phyloP scores from a whole-genome alignment of 176 grass and related monocot species.

The Bromus sterilis region DNA sequence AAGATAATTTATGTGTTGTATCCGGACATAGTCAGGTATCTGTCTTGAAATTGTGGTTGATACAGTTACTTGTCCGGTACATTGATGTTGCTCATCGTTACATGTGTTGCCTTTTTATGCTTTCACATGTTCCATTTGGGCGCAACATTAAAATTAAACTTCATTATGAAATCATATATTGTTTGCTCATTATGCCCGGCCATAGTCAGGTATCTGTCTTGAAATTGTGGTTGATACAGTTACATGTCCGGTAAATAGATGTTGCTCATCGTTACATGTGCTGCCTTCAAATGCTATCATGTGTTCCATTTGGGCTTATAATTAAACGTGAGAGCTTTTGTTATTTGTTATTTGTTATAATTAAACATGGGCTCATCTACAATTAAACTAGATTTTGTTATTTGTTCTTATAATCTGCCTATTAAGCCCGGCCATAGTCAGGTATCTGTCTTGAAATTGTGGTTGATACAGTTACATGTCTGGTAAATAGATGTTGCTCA shows the following conservation, averaged over 20 bases:
- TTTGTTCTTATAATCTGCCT: too few relatives aligned
- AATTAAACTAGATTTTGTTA: too few relatives aligned
- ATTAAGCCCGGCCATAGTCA: too few relatives aligned
- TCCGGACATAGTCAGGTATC: slow-evolving; percentile 37
- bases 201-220: slow-evolving; percentile 42
- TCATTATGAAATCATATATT: neutral
- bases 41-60: slow-evolving; percentile 32
- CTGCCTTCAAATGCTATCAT: slow-evolving; percentile 16
- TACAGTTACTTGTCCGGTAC: slow-evolving; percentile 47
- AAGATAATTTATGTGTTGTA: neutral
- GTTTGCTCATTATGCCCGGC: neutral
- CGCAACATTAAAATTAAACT: neutral
- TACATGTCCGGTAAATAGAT: slow-evolving; percentile 31
- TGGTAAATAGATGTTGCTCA: slow-evolving; percentile 17
- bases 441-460: too few relatives aligned
- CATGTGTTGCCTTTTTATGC: slow-evolving; percentile 8
- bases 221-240: slow-evolving; percentile 48
- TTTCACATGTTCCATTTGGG: slow-evolving; percentile 48
- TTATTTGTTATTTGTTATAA: too few relatives aligned
- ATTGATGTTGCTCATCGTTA: slow-evolving; percentile 34
- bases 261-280: slow-evolving; percentile 22
- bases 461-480: slow-evolving; percentile 47
- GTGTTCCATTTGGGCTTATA: slow-evolving; percentile 55
- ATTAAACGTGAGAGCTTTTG: too few relatives aligned
- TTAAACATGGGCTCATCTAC: too few relatives aligned